Conservation (phyloP, 116 monocot species). For the Posidonia oceanica region DNA sequence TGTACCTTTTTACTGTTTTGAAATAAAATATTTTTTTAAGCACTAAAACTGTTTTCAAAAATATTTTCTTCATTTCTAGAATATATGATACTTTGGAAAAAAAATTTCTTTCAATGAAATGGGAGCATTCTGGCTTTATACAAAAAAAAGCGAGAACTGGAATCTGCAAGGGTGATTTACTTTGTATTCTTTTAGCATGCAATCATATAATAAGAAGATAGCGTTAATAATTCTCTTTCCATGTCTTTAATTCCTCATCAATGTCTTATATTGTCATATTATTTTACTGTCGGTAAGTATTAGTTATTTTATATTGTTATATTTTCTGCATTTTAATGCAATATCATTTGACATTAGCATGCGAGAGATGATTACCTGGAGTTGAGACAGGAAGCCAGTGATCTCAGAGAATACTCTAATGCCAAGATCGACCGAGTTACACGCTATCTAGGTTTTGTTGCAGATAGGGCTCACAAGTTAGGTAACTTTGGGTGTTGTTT, state of each 20-base stretch:
- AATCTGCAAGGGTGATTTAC: too few species aligned
- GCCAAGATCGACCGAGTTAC: slow-evolving; percentile 91
- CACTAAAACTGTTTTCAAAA: too few species aligned
- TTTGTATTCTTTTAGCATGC: too few species aligned
- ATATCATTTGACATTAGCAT: slow-evolving; percentile 26
- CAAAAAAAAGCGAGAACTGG: too few species aligned
- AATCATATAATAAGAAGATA: too few species aligned
- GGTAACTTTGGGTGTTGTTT: slow-evolving; percentile 23
- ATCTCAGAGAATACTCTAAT: slow-evolving; percentile 81
- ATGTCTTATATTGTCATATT: not conserved
- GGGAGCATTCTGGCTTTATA: too few species aligned
- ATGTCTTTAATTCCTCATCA: not conserved
- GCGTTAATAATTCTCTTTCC: not conserved
- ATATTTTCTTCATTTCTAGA: too few species aligned
- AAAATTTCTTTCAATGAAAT: too few species aligned
- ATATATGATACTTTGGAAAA: too few species aligned
- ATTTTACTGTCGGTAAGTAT: not conserved
- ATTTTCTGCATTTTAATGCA: not conserved
- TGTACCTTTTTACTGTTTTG: too few species aligned
- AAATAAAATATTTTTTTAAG: too few species aligned
- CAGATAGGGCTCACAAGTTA: slow-evolving; percentile 78
- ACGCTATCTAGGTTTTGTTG: slow-evolving; percentile 91
- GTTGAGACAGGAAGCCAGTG: slow-evolving; percentile 82
- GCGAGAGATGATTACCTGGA: slow-evolving; percentile 80
- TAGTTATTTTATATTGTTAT: not conserved